These are phyloP conservation scores for Bauhinia variegata DNA, from an alignment of 306 rosid genomes.

Conservation along the genomic window DNA sequence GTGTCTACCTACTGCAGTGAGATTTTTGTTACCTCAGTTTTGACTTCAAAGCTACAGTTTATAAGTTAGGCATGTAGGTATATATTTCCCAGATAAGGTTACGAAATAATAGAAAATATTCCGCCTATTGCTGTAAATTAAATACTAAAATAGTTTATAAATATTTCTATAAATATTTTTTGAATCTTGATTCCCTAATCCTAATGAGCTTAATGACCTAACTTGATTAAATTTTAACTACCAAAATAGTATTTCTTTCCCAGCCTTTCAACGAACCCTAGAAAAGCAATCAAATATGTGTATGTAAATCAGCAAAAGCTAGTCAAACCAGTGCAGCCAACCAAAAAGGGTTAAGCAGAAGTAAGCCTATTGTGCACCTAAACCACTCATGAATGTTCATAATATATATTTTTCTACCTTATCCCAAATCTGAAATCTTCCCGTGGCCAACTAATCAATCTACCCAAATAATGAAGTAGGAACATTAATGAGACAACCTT, in stretches of 20 bases:
- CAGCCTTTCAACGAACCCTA: neutral
- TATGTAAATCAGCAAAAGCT: neutral
- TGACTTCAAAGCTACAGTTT: conserved; percentile 12
- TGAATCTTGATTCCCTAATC: too few relatives aligned
- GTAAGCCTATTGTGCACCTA: conserved; percentile 13
- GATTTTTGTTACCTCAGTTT: conserved; percentile 11
- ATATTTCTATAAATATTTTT: too few relatives aligned
- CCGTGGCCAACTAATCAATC: conserved; percentile 28
- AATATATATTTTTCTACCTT: conserved; percentile 4
- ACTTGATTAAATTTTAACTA: too few relatives aligned
- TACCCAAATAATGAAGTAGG: neutral
- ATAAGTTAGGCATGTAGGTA: conserved; percentile 23
- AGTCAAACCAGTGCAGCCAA: neutral
- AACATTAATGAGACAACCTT: neutral
- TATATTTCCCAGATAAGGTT: neutral
- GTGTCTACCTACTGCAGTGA: conserved; percentile 48
- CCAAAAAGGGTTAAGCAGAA: neutral
- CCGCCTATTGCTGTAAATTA: neutral
- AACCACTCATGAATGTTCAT: neutral
- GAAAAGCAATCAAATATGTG: conserved; percentile 13
- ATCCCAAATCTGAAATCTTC: conserved; percentile 11
- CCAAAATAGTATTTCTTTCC: neutral
- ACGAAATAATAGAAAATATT: too few relatives aligned
- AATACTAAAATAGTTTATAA: too few relatives aligned
- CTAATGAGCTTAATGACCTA: too few relatives aligned